Base-by-base conservation (phyloP, 1,284 basidiomycete species). In the Heimioporus retisporus region DNA sequence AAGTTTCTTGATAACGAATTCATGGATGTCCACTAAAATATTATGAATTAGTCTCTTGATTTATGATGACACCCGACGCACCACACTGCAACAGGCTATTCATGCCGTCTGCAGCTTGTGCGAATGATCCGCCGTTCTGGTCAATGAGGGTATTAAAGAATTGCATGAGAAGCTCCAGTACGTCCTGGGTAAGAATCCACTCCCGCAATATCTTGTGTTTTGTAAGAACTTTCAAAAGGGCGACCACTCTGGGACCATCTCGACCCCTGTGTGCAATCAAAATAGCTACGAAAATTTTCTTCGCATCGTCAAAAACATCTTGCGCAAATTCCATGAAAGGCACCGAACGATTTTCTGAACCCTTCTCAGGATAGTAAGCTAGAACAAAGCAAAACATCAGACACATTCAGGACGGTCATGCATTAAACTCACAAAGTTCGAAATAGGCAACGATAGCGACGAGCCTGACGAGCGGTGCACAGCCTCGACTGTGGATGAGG, bases 211-310 rank as follows among this genome's bases (percentile, higher is more conserved):
- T 42, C 15, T 51, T 16, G 40, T 77, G 69, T 31, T 60, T 69
- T 46, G 65, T 63, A 54, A 75, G 23, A 1, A 66, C 65, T 44
- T 63, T 62, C 42, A 75, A 53, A 44, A 77, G 72, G 35, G 74
- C 65, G 21, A 76, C 54, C 4, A 74, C 71, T 64, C 73, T 70
- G 14, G 70, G 60, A 23, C 62, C 59, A 40, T 77, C 65, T 42
- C 56, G 64, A 60, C 70, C 68, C 23, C 65, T 61, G 18, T 55
- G 62, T 28, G 16, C 8, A 31, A 19, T 23, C n/a, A 74, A 42
- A 21, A 75, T 68, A 0, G 6, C 31, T 3, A 19, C 31, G 13
- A 77, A 28, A 50, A 55, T 60, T 16, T 14, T 18, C 60, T 55
- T 66, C 7, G 63, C 70, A 10, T 59, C n/a, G 6, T 68, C 28